Base-by-base conservation (phyloP, 2,329 filamentous ascomycete genomes). In the Colletotrichum musae region DNA sequence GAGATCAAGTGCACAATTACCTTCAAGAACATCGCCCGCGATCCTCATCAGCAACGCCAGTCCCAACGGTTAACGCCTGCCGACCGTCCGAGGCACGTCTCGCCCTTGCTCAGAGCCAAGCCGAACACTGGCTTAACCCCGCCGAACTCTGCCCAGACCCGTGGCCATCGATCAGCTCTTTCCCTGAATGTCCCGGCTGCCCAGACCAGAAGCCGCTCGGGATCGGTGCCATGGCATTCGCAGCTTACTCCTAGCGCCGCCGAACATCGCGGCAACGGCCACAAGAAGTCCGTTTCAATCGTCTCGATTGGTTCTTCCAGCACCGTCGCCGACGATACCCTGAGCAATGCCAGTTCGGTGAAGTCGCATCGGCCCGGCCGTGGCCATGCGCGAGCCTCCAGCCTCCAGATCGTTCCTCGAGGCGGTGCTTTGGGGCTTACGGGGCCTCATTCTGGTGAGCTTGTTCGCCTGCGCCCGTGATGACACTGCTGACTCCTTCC, bases 1-100 rank as follows among this genome's bases (percentile, higher is more conserved):
- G 93, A 97, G 77, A 89, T 98, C 77, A 93, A 95, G 83, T 98
- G 96, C 82, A 94, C 92, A 74, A 97, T 99, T 80, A 98, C 94
- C 58, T 99, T 99, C 84, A 95, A 93, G 82, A 99, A 99, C 79
- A 88, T 95, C 72, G 87, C 89, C 50, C 77, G 87, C 58, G 83
- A 82, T 47, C 72, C 80, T 43, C 78, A 72, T 53, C 80, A 81
- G 65, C 71, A 77, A 57, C 77, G 73, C 66, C 72, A 67, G 54
- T 71, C 73, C 32, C 73, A 72, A 54, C 71, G 72, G 58, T 64
- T 76, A 36, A 59, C 70, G 32, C 68, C 68, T 10, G 21, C 64
- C 66, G 41, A 61, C 56, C 58, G 39, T 72, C 76, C 21, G 65
- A 75, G 24, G 75, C 78, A 48, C 73, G 78, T 58, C 24, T 84